A percentile compares a stretch with the other conserved stretches of the same genome.
These are phyloP conservation scores for Diutina rugosa DNA, from an alignment of 1,139 yeast genomes.

Conservation along the genomic window DNA sequence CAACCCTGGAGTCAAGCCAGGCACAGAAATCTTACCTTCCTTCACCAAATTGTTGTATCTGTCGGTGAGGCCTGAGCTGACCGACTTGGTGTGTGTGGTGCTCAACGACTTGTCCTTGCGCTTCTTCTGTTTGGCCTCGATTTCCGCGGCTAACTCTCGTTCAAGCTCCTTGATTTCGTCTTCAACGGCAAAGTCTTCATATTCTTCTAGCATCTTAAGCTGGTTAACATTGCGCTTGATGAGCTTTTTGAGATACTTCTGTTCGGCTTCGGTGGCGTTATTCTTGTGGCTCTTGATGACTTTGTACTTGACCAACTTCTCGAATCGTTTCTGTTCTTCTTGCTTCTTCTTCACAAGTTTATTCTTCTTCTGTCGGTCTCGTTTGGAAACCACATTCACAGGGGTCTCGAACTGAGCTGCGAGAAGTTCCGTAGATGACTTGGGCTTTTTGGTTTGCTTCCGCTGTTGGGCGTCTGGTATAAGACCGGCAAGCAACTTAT, in stretches of 20 bases:
- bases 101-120: constrained; percentile 8
- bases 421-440: constrained; percentile 13
- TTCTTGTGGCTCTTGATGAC: constrained; percentile 31
- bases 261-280: constrained; percentile 25
- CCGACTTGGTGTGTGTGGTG: background rate
- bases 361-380: constrained; percentile 16
- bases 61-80: background rate
- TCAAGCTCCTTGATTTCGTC: constrained; percentile 23
- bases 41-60: constrained; percentile 18
- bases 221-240: constrained; percentile 35
- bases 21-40: constrained; percentile 32
- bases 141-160: constrained; percentile 23
- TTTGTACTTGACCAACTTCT: constrained; percentile 37
- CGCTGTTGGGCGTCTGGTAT: constrained; percentile 19
- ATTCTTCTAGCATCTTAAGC: constrained; percentile 30
- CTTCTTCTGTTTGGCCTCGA: constrained; percentile 14
- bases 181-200: constrained; percentile 27
- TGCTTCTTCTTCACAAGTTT: constrained; percentile 21
- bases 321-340: constrained; percentile 25
- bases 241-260: constrained; percentile 33
- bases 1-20: constrained; percentile 83
- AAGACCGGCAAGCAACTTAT: constrained; percentile 25
- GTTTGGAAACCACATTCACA: constrained; percentile 16
- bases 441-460: constrained; percentile 3
- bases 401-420: constrained; percentile 4